Base-by-base conservation (phyloP, 2,329 filamentous ascomycete species). In the Aspergillus proliferans region DNA sequence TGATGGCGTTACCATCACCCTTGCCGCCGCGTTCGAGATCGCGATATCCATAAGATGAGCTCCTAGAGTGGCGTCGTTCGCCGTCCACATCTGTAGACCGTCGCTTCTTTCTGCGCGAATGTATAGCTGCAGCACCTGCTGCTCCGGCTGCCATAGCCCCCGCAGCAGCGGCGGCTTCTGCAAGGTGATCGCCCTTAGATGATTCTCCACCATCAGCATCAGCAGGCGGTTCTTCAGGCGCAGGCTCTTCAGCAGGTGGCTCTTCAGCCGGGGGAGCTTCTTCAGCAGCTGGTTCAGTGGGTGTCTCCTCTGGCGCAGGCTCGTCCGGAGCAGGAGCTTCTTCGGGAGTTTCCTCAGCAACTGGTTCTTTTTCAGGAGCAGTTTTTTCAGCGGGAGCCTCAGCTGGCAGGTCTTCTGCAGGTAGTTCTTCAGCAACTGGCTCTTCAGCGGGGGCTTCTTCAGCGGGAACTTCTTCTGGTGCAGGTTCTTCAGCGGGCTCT, bases 61-160 rank as follows among this genome's bases (percentile, higher is more conserved):
- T 58, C 46, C 65, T 72, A 3, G 69, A 70, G 36, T 61, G 59
- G 7, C 63, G 62, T 47, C 64, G 64, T 24, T 70, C 68, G 21
- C 61, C 59, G 2, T 67, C 63, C 22, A 56, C 49, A 10, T 54
- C 59, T 6, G 63, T 57, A 2, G 62, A 60, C 14, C 61, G 64
- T 48, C 59, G 60, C 59, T 65, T 68, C 45, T 58, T 68, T 46
- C 62, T 64, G 28, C 60, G 60, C 12, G 60, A 52, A 15, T 59
- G 50, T 4, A 47, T 51, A 12, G 45, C 46, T 26, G 45, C 46
- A 3, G 48, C 49, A 24, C 48, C 58, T 39, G 43, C 52, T 10
- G 45, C 47, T 47, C 53, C 46, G 10, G 45, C 43, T 15, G 51
- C 46, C 6, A 46, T 22, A 33, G 51, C 47, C 33, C 53, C 58